A percentile compares a stretch with the other conserved stretches of the same genome.
These are phyloP conservation scores for Xylaria venustula DNA, from an alignment of 495 filamentous ascomycete genomes.

Conservation along the genomic window DNA sequence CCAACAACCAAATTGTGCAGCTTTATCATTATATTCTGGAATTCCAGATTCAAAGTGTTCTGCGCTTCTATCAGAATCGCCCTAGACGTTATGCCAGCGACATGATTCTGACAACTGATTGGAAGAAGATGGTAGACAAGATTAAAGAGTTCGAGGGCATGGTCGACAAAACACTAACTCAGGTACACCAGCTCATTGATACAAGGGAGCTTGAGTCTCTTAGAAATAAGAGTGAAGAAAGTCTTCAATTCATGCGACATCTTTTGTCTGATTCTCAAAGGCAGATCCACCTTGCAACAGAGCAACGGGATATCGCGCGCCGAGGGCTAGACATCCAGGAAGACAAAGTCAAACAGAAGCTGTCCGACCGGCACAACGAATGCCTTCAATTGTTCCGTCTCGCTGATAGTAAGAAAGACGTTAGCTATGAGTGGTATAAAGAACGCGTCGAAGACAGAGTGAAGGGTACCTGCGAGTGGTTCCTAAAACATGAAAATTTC, in stretches of 20 bases:
- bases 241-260: not conserved
- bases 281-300: not conserved
- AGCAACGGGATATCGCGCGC: constrained; percentile 6
- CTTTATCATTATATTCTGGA: constrained; percentile 27
- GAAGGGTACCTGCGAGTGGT: constrained; percentile 45
- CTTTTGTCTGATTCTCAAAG: not conserved
- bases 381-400: constrained; percentile 36
- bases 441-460: constrained; percentile 35
- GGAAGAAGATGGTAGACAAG: not conserved
- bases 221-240: not conserved
- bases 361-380: constrained; percentile 22
- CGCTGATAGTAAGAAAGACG: constrained; percentile 16
- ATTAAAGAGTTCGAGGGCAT: not conserved
- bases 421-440: constrained; percentile 39
- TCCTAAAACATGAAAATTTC: constrained; percentile 33
- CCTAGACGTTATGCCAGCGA: not conserved
- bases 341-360: constrained; percentile 9
- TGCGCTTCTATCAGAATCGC: constrained; percentile 20
- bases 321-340: constrained; percentile 16
- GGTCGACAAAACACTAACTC: not conserved
- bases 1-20: constrained; percentile 11
- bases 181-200: not conserved
- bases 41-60: constrained; percentile 26
- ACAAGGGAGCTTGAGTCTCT: constrained; percentile 1
- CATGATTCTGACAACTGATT: not conserved